These are phyloP conservation scores for Russula brevipes DNA, from an alignment of 768 basidiomycete genomes.

Conservation along the genomic window DNA sequence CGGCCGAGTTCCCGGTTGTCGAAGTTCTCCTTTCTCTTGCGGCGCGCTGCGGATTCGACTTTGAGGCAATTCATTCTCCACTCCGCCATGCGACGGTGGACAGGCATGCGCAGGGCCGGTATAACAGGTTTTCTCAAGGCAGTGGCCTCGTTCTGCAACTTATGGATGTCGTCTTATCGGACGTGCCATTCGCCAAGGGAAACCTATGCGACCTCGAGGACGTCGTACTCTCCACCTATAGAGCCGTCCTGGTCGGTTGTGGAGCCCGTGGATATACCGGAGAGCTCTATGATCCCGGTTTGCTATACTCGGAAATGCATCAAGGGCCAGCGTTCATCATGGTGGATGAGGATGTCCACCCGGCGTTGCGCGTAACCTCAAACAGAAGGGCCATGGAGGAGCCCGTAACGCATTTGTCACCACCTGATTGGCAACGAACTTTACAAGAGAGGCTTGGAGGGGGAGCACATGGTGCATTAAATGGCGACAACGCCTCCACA, in stretches of 20 bases:
- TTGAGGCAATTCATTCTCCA: conserved; percentile 3
- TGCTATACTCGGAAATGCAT: conserved; percentile 21
- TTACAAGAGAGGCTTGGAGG: background rate
- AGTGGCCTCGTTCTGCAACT: conserved; percentile 13
- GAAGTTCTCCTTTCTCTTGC: conserved; percentile 20
- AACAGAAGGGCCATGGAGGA: background rate
- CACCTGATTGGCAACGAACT: conserved; percentile 14
- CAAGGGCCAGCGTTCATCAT: background rate
- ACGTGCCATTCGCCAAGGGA: conserved; percentile 3
- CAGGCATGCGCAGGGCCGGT: conserved; percentile 3
- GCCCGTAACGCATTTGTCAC: conserved; percentile 6
- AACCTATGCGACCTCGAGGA: conserved; percentile 11
- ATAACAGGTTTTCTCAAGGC: conserved; percentile 17
- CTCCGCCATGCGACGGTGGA: background rate
- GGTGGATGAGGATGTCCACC: background rate
- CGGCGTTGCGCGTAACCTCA: background rate
- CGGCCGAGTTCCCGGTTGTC: conserved; percentile 11
- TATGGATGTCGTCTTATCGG: conserved; percentile 19
- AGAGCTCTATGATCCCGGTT: conserved; percentile 6
- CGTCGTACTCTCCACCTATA: conserved; percentile 16
- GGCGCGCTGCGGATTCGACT: conserved; percentile 20
- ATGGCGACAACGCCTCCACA: background rate
- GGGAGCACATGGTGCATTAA: background rate
- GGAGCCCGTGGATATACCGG: conserved; percentile 12
- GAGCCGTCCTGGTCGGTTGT: background rate